Base-by-base conservation (phyloP, 139 green algal species). In the Trebouxia sp. region DNA sequence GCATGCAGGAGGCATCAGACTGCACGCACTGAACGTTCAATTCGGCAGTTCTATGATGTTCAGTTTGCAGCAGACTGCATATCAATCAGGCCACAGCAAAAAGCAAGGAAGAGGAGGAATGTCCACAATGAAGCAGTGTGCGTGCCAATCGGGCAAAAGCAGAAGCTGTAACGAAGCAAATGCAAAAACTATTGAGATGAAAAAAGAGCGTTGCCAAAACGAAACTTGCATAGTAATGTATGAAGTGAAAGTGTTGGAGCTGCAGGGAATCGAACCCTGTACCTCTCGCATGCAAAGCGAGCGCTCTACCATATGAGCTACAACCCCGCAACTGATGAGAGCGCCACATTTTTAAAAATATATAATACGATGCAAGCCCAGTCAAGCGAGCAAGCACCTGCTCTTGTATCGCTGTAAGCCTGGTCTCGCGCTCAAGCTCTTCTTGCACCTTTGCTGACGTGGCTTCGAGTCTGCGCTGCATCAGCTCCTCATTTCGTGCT, bases 241-340 rank as follows among this genome's bases (percentile, higher is more conserved):
- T n/a, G n/a, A n/a, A n/a, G n/a, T n/a, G n/a, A 41, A 70, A 43
- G 8, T 30, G 6, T 14, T 77, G 67, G 67, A 77, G 41, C 26
- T 41, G 67, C 67, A 77, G 67, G 67, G 67, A 53, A 77, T 77
- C 67, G 67, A 77, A 56, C 67, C 41, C 67, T 77, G 67, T 77
- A 77, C 67, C 67, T 77, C 67, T 53, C 39, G 39, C 67, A 77
- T 77, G 67, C 67, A 53, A 77, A 77, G 67, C 39, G 39, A 53
- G 67, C 67, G 67, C 67, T 77, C 67, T 77, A 77, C 67, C 67
- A 77, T 56, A 77, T 77, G 67, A 77, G 67, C 67, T 77, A 77
- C 67, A 77, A 26, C 41, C 67, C 67, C 67, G 0, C 17, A 37
- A 56, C 30, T 22, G 11, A 53, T 41, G 26, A 2, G 8, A 38